Percentiles rank a stretch among this genome's conserved stretches.
Evolutionary conservation across 2,329 filamentous ascomycete species (phyloP).

Genomic region (Epichloe gansuensis): DNA sequence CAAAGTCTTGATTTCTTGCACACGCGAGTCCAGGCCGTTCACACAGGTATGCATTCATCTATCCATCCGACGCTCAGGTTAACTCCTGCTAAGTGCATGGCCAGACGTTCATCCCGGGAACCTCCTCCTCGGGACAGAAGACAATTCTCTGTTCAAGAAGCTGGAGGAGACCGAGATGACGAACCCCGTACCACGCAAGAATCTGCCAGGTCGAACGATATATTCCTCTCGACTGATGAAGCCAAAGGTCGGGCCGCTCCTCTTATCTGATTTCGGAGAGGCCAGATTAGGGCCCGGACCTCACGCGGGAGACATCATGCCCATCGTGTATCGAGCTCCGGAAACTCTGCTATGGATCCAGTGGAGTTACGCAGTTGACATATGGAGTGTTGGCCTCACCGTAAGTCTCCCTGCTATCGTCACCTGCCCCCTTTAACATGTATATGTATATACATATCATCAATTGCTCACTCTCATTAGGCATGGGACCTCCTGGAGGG

Average conservation of each 20-base stretch:
- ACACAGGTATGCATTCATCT: background rate
- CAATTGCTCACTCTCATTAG: background rate
- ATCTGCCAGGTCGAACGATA: background rate
- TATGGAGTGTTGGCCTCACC: background rate
- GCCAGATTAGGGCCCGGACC: constrained; percentile 4
- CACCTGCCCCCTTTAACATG: background rate
- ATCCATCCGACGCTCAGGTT: too few relatives aligned
- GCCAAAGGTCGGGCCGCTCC: constrained; percentile 3
- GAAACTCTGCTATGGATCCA: background rate
- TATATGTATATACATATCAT: too few relatives aligned
- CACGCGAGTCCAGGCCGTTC: background rate
- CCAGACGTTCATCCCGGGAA: background rate
- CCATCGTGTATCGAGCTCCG: constrained; percentile 1
- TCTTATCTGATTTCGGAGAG: background rate
- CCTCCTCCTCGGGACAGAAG: background rate
- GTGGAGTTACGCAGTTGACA: background rate
- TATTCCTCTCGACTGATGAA: background rate
- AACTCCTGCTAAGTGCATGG: too few relatives aligned
- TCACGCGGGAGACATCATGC: constrained; percentile 19
- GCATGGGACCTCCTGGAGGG: background rate
- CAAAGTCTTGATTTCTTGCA: background rate
- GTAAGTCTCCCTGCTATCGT: background rate
- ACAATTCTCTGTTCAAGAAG: background rate
- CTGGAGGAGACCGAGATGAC: background rate
- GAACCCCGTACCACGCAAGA: background rate